phyloP scores from a whole-genome alignment of 352 stramenopile genomes.

The Blastocystis sp. region DNA sequence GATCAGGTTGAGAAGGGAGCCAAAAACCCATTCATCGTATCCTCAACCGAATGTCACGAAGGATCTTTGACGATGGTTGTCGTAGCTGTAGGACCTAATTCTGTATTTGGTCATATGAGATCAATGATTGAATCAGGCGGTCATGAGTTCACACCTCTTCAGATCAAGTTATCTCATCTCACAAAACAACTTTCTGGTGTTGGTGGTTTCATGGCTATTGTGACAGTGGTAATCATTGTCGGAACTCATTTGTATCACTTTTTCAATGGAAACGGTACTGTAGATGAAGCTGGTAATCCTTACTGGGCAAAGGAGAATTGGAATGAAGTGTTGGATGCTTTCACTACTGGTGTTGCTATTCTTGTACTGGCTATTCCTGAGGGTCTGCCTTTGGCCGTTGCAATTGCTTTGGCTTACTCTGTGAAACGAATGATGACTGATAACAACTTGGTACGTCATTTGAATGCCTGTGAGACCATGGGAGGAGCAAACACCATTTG shows the following conservation, averaged over 20 bases:
- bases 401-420: constrained; percentile 85
- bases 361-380: constrained; percentile 87
- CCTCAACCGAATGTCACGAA: constrained; percentile 72
- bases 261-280: constrained; percentile 64
- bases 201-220: constrained; percentile 72
- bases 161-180: constrained; percentile 83
- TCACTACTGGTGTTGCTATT: constrained; percentile 79
- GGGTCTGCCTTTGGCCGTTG: constrained; percentile 82
- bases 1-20: constrained; percentile 80
- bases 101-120: constrained; percentile 81
- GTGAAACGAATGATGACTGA: constrained; percentile 95
- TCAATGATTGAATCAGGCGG: constrained; percentile 74
- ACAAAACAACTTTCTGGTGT: constrained; percentile 80
- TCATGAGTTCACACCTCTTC: constrained; percentile 80
- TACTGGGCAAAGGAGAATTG: constrained; percentile 69
- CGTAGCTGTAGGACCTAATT: constrained; percentile 74
- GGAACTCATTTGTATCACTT: constrained; percentile 60
- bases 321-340: constrained; percentile 79
- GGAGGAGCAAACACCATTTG: constrained; percentile 94
- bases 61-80: constrained; percentile 70
- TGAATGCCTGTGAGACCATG: constrained; percentile 94
- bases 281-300: constrained; percentile 68
- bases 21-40: constrained; percentile 78
- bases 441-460: constrained; percentile 92
- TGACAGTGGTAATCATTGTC: constrained; percentile 73